Conservation (phyloP, 768 basidiomycete genomes). For the Lyophyllum semitale region DNA sequence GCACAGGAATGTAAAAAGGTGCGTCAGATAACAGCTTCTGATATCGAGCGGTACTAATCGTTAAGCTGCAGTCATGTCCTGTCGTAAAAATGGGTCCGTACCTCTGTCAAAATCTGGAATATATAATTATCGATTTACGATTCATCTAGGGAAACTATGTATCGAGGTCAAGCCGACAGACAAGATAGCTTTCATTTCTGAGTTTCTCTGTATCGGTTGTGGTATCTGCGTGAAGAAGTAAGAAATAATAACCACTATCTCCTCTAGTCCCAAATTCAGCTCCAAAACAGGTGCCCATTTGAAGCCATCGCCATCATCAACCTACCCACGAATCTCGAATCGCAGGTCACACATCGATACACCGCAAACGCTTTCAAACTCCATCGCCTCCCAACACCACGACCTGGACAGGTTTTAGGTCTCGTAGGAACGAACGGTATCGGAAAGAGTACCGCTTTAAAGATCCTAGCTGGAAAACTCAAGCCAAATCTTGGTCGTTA, state of each 20-base stretch:
- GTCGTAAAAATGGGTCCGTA: slow-evolving; percentile 27
- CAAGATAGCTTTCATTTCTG: slow-evolving; percentile 99
- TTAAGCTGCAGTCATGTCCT: slow-evolving; percentile 21
- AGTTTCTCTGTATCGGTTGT: slow-evolving; percentile 98
- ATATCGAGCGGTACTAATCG: slow-evolving; percentile 15
- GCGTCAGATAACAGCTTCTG: slow-evolving; percentile 12
- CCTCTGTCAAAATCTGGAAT: neutral
- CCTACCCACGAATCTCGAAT: slow-evolving; percentile 93
- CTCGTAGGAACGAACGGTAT: slow-evolving; percentile 99
- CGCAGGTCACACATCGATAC: slow-evolving; percentile 97
- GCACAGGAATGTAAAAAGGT: slow-evolving; percentile 99
- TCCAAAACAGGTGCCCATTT: slow-evolving; percentile 82
- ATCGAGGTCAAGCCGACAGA: slow-evolving; percentile 96
- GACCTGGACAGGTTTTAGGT: slow-evolving; percentile 98
- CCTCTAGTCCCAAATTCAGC: neutral
- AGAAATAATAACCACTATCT: slow-evolving; percentile 27
- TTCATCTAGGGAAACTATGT: slow-evolving; percentile 82
- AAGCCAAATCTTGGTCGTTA: slow-evolving; percentile 98
- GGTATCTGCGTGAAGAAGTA: slow-evolving; percentile 99
- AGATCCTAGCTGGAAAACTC: slow-evolving; percentile 94
- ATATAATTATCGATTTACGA: neutral
- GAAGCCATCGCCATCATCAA: slow-evolving; percentile 99
- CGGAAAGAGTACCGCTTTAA: slow-evolving; percentile 97
- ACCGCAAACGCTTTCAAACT: slow-evolving; percentile 99
- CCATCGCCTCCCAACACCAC: slow-evolving; percentile 94